Percentiles rank a stretch among this genome's conserved stretches.
Evolutionary conservation across 495 filamentous ascomycete species (phyloP).

Genomic region (Saxispiralis lemnorum): DNA sequence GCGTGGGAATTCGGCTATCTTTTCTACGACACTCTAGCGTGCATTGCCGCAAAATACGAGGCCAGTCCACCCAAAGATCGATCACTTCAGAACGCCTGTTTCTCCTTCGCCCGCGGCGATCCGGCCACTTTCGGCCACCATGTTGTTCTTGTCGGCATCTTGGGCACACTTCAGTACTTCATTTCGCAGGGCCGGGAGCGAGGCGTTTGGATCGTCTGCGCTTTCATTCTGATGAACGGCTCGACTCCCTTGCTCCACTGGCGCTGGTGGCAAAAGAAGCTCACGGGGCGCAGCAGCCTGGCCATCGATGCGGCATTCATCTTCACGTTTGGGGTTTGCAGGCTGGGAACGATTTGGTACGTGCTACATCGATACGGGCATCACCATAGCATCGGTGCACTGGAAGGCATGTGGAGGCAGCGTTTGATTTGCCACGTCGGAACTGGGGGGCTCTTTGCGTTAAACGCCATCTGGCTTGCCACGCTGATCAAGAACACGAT

Average conservation of each 20-base stretch:
- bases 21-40: slow-evolving; percentile 12
- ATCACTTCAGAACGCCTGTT: neutral
- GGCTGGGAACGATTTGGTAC: slow-evolving; percentile 1
- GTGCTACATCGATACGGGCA: slow-evolving; percentile 1
- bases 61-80: neutral
- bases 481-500: neutral
- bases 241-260: slow-evolving; percentile 1
- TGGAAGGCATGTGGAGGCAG: slow-evolving; percentile 1
- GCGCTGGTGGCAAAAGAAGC: slow-evolving; percentile 4
- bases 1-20: slow-evolving; percentile 20
- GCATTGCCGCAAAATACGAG: slow-evolving; percentile 1
- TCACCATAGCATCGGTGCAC: slow-evolving; percentile 2
- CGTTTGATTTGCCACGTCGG: slow-evolving; percentile 2
- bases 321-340: neutral
- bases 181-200: slow-evolving; percentile 14
- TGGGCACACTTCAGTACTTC: slow-evolving; percentile 17
- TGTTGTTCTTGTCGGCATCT: slow-evolving; percentile 9
- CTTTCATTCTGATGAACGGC: slow-evolving; percentile 20
- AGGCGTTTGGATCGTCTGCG: slow-evolving; percentile 18
- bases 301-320: neutral
- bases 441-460: neutral
- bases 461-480: slow-evolving; percentile 2
- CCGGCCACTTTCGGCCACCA: slow-evolving; percentile 13
- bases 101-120: neutral
- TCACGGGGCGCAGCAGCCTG: neutral